These are phyloP conservation scores for Amoebophrya sp. DNA, from an alignment of 169 alveolate genomes.

Conservation along the genomic window DNA sequence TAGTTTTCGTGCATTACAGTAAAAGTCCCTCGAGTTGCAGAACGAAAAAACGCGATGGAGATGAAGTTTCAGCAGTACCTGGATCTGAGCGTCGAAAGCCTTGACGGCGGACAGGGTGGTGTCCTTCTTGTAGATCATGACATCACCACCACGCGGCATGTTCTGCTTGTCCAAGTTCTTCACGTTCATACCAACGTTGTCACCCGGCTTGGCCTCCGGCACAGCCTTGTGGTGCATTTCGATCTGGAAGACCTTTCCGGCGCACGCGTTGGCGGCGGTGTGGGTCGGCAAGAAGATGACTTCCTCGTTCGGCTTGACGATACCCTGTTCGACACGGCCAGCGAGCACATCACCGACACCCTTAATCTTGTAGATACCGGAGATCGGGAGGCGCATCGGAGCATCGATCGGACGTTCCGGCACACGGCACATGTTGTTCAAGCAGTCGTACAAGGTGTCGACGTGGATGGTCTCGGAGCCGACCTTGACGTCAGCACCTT, in stretches of 20 bases:
- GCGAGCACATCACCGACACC: constrained; percentile 99
- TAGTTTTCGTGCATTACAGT: too few relatives aligned
- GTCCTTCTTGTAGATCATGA: constrained; percentile 92
- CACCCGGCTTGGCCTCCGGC: constrained; percentile 96
- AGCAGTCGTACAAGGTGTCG: constrained; percentile 33
- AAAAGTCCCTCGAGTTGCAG: too few relatives aligned
- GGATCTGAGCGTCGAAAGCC: constrained; percentile 86
- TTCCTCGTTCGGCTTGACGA: constrained; percentile 83
- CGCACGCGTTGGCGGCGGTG: constrained; percentile 37
- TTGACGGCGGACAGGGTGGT: constrained; percentile 95
- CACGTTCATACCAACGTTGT: constrained; percentile 94
- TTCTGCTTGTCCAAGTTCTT: constrained; percentile 87
- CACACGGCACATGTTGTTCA: constrained; percentile 21
- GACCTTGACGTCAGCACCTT: constrained; percentile 63
- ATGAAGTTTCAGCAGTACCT: too few relatives aligned
- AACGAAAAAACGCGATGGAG: too few relatives aligned
- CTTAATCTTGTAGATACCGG: constrained; percentile 89
- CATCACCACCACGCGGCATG: constrained; percentile 79
- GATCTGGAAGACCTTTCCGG: constrained; percentile 63
- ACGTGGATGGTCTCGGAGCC: constrained; percentile 37
- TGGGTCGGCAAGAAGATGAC: constrained; percentile 47
- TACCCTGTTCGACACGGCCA: constrained; percentile 98
- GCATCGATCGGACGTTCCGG: constrained; percentile 33
- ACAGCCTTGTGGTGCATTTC: constrained; percentile 96
- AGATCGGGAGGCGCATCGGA: constrained; percentile 33